These are phyloP conservation scores for Pisolithus tinctorius DNA, from an alignment of 768 basidiomycete genomes.

Conservation along the genomic window DNA sequence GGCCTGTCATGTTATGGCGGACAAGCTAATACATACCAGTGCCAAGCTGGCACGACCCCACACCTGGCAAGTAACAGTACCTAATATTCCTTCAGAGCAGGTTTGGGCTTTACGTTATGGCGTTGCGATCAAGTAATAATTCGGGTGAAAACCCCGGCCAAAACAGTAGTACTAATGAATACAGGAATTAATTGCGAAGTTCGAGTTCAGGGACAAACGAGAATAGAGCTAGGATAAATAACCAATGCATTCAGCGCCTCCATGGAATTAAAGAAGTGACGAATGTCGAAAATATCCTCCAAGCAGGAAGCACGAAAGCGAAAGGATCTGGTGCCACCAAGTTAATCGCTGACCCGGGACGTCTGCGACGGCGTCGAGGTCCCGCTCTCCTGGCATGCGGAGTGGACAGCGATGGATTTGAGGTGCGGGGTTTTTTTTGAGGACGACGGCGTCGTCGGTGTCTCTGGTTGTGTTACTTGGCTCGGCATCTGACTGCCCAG, in stretches of 20 bases:
- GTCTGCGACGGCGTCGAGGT: background rate
- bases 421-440: background rate
- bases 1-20: background rate
- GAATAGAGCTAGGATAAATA: background rate
- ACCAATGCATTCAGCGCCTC: conserved; percentile 14
- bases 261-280: conserved; percentile 27
- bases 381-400: conserved; percentile 18
- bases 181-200: no score
- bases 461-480: background rate
- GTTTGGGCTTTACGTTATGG: no score
- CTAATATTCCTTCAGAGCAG: no score
- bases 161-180: no score
- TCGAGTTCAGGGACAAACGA: background rate
- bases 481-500: background rate
- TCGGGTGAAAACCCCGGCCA: no score
- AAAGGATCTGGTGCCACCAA: conserved; percentile 16
- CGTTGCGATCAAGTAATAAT: no score
- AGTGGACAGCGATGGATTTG: background rate
- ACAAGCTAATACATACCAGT: no score
- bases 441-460: background rate
- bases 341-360: background rate
- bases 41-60: no score
- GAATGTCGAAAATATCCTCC: conserved; percentile 26
- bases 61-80: no score
- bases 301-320: conserved; percentile 26